Conservation (phyloP, 73 alveolate species). For the Uronychia setigera region DNA sequence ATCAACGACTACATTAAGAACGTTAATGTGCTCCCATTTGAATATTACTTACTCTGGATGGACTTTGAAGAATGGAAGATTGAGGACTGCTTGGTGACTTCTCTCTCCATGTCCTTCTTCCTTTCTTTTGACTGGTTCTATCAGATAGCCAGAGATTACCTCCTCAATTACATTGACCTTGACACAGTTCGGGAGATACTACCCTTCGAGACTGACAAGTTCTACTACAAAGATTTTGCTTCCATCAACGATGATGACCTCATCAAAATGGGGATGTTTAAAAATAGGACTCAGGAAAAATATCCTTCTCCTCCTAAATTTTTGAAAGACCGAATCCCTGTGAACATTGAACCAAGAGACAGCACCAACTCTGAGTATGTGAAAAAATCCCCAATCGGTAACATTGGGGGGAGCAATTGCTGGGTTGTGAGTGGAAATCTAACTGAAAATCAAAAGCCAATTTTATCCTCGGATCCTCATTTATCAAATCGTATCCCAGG, state of each 20-base stretch:
- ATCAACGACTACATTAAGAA: conserved; percentile 73
- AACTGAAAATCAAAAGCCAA: conserved; percentile 80
- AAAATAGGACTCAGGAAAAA: conserved; percentile 21
- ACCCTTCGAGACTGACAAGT: background rate
- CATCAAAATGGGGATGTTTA: conserved; percentile 39
- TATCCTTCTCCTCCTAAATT: background rate
- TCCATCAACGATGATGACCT: conserved; percentile 66
- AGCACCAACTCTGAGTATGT: too few relatives aligned
- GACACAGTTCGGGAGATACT: background rate
- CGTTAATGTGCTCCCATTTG: conserved; percentile 69
- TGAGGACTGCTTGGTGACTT: conserved; percentile 60
- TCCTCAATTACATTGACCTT: conserved; percentile 5
- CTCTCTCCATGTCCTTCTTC: conserved; percentile 19
- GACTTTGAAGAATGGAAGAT: conserved; percentile 72
- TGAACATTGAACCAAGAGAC: background rate
- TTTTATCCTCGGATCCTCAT: conserved; percentile 84
- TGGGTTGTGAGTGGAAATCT: conserved; percentile 77
- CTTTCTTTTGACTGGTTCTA: conserved; percentile 46
- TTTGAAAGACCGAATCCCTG: background rate
- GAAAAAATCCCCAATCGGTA: background rate
- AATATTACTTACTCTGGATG: conserved; percentile 61
- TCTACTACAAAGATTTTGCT: background rate
- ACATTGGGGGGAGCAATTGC: conserved; percentile 68
- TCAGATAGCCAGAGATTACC: conserved; percentile 25
- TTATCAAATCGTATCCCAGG: conserved; percentile 8